Conservation (phyloP, 768 basidiomycete species). For the Mycena capillaripes region DNA sequence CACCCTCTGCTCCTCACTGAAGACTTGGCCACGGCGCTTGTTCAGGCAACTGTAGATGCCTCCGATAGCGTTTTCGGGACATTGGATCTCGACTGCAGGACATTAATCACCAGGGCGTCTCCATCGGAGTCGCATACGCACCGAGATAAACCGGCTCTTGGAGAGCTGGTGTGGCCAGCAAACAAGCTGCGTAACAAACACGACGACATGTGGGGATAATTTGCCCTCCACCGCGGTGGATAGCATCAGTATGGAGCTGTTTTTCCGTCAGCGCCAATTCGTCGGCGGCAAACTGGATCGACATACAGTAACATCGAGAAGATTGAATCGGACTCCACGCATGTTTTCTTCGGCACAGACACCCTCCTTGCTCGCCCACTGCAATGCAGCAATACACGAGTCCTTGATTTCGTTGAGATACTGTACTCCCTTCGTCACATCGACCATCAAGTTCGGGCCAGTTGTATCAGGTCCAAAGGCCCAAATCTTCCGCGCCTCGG, state of each 20-base stretch:
- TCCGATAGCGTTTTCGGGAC: constrained; percentile 96
- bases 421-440: constrained; percentile 99
- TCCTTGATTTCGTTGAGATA: constrained; percentile 99
- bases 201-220: constrained; percentile 98
- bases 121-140: constrained; percentile 47
- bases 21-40: constrained; percentile 98
- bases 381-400: constrained; percentile 98
- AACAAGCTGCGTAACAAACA: constrained; percentile 94
- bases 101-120: constrained; percentile 14
- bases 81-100: constrained; percentile 91
- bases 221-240: constrained; percentile 99
- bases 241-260: constrained; percentile 97
- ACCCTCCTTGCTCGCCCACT: constrained; percentile 99
- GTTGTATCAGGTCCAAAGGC: constrained; percentile 99
- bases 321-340: constrained; percentile 97
- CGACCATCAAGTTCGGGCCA: constrained; percentile 96
- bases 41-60: constrained; percentile 96
- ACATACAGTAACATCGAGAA: constrained; percentile 93
- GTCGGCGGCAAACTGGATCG: background rate
- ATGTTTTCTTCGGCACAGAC: constrained; percentile 97
- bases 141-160: constrained; percentile 98
- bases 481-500: constrained; percentile 99
- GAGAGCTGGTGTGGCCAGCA: constrained; percentile 91
- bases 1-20: constrained; percentile 95
- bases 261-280: constrained; percentile 13